Base-by-base conservation (phyloP, 768 basidiomycete genomes). In the Mycena sanguinolenta region DNA sequence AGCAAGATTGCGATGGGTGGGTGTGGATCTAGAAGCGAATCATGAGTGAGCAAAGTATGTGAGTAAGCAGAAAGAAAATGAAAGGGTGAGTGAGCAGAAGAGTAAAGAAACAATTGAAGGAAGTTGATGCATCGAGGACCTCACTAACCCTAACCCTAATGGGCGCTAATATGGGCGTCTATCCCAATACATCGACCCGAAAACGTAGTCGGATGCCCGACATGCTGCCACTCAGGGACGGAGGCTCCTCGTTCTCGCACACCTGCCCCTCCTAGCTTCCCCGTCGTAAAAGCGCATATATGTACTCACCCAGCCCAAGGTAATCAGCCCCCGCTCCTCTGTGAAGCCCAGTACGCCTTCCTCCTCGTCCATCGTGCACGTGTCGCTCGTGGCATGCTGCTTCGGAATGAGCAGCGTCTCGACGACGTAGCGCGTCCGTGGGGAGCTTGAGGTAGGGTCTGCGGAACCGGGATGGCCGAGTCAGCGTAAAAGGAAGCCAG, bases 281-380 rank as follows among this genome's bases (percentile, higher is more conserved):
- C 32, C 32, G 10, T 34, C 32, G n/a, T n/a, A n/a, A n/a, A n/a
- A n/a, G n/a, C n/a, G n/a, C n/a, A n/a, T n/a, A n/a, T n/a, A n/a
- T n/a, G n/a, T n/a, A 82, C 91, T 72, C 73, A 96, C 95, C 96
- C 96, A 98, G 69, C 96, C 96, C 55, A 97, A 87, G 9, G 95
- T 96, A 58, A 97, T 91, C 75, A 97, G 79, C 73, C 87, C 89
- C 71, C 93, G 83, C 76, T 91, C 89, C 77, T 95, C 93, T 73
- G 94, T 95, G 77, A 97, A 95, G 74, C 90, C 88, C 80, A 96
- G 81, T 9, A 96, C 94, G 54, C 95, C 82, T 77, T 97, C 95
- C 75, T 97, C 96, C 77, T 93, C 91, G 62, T 95, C 91, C 92
- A 96, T 97, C 36, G 91, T 90, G 79, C 96, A 97, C n/a, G 95